Evolutionary conservation across 495 filamentous ascomycete genomes (phyloP).

Genomic region (Hypomontagnella submonticulosa): DNA sequence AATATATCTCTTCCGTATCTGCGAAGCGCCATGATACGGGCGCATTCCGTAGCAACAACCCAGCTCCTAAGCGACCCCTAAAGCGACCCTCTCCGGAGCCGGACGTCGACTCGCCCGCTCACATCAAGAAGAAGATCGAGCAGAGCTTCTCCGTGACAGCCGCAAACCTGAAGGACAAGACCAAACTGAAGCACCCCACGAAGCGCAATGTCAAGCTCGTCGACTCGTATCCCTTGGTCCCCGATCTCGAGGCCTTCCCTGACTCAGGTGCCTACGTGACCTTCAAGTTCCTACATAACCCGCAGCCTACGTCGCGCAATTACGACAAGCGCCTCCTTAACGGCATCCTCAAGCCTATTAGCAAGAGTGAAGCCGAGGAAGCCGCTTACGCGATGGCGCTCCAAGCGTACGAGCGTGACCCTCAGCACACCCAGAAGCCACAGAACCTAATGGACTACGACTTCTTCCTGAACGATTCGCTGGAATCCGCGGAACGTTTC

Average conservation of each 20-base stretch:
- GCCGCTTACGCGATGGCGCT: slow-evolving; percentile 60
- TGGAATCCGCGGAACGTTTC: slow-evolving; percentile 67
- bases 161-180: slow-evolving; percentile 73
- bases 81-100: slow-evolving; percentile 59
- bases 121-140: slow-evolving; percentile 82
- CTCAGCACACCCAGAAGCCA: slow-evolving; percentile 68
- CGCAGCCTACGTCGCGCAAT: slow-evolving; percentile 64
- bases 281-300: slow-evolving; percentile 88
- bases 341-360: slow-evolving; percentile 77
- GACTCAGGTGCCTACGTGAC: slow-evolving; percentile 87
- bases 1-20: slow-evolving; percentile 86
- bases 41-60: slow-evolving; percentile 51
- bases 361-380: slow-evolving; percentile 62
- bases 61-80: slow-evolving; percentile 39
- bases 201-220: slow-evolving; percentile 82
- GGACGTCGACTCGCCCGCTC: slow-evolving; percentile 77
- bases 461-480: slow-evolving; percentile 75
- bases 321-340: slow-evolving; percentile 87
- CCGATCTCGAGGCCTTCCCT: slow-evolving; percentile 89
- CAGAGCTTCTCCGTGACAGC: slow-evolving; percentile 88
- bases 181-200: slow-evolving; percentile 79
- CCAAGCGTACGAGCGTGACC: slow-evolving; percentile 71
- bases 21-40: slow-evolving; percentile 52
- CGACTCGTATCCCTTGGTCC: slow-evolving; percentile 82
- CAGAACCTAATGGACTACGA: slow-evolving; percentile 79